Evolutionary conservation across 805 yeast species (phyloP), one percentile per base, ranked within the genome.

Genomic region (Kazachstania martiniae): DNA sequence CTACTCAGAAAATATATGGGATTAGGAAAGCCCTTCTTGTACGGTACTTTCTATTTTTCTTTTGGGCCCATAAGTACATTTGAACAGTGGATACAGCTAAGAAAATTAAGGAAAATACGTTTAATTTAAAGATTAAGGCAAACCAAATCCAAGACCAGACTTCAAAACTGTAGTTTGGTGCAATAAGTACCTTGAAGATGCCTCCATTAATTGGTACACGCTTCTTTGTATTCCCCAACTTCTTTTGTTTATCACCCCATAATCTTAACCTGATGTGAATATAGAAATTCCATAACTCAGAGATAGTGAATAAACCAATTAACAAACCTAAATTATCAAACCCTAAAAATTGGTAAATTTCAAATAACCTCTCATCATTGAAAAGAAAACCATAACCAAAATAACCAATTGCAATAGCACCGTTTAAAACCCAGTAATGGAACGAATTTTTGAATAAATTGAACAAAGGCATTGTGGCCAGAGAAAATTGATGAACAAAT

Each of bases 141-240:
- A 77, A 74, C 18, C 68, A 58, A 1, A 78, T 51, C 95, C 95
- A 91, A 1, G 77, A 65, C 44, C 79, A 59, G 27, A 72, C 62
- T 65, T 91, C 98, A 56, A 86, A 89, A 44, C 85, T 79, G 58
- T 91, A 91, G 63, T 91, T 91, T 43, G 98, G 98, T 57, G 85
- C 81, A n/a, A 91, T 76, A 22, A 87, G 82, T 36, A 66, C 58
- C 38, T 72, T 67, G 53, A 91, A 91, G 8, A 89, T 81, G 46
- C 83, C 93, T 13, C 95, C 95, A 39, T 67, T 66, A 15, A 97
- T 55, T 14, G 63, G 53, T 21, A 59, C 51, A 42, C 66, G 51
- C 23, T 46, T 41, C 23, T 43, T 57, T 5, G 53, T 43, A 30
- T 49, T 56, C 14, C 66, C 66, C 33, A 47, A 31, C 32, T 53